Evolutionary conservation across 1,139 yeast genomes (phyloP), one percentile per base, ranked within the genome.

Genomic region (Kodamaea suecica): DNA sequence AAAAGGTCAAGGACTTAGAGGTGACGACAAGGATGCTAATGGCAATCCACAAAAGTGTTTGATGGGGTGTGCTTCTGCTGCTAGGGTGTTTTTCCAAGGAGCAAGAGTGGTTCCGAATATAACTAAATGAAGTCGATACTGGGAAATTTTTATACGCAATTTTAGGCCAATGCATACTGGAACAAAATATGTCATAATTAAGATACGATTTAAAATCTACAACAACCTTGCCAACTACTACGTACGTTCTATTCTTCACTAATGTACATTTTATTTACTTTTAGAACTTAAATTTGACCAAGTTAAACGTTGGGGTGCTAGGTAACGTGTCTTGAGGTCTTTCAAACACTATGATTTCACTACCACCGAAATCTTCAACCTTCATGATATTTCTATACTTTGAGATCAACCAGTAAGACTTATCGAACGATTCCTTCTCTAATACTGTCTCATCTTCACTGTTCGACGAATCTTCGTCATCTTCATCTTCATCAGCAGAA

Each of bases 371-470:
- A 26, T 66, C 59, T 23, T 70, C 81, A 5, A 81, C 92, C 45
- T 65, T 71, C 43, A 90, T 63, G 30, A 90, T 65, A 13, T 94
- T 87, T 48, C 83, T 75, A 58, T 86, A 90, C 52, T 85, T 85
- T 33, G 74, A 74, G 3, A 94, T 81, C 42, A 84, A 62, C 81
- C 90, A 86, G 59, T 82, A 88, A 14, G 85, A 75, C 38, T 61
- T 66, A 23, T 45, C 43, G 16, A 37, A 45, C n/a, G 27, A 31
- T 13, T 38, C 35, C 35, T 49, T 52, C 34, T 44, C 41, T 16
- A 30, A 26, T 17, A 24, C 26, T 15, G 29, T 43, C 20, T 33
- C 45, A 17, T 53, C 54, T 28, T 45, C 61, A n/a, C n/a, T n/a
- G n/a, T n/a, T n/a, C n/a, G n/a, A n/a, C 29, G 61, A 61, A 8